A percentile compares a stretch with the other conserved stretches of the same genome.
Evolutionary conservation across 106 monocot species (phyloP).

Genomic region (Dioscorea alata): DNA sequence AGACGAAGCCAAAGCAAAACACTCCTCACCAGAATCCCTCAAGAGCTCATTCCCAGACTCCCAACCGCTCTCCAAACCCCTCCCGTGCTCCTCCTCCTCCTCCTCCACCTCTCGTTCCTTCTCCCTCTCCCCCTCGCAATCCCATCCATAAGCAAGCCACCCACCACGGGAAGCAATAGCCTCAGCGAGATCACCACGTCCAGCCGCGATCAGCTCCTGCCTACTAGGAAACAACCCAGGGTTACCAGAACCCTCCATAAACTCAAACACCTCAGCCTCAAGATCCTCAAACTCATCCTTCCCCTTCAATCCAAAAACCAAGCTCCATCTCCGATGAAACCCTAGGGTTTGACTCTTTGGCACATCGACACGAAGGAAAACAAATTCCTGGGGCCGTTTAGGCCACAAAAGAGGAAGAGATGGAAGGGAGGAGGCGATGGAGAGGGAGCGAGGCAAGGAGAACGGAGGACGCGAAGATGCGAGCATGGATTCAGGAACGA

Average conservation of each 20-base stretch:
- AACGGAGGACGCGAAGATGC: too few species aligned
- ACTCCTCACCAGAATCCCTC: constrained; percentile 1
- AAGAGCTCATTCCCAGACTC: background rate
- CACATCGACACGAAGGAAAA: too few species aligned
- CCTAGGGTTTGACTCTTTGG: too few species aligned
- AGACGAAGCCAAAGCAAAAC: constrained; percentile 10
- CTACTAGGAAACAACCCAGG: constrained; percentile 52
- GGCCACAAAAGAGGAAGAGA: too few species aligned
- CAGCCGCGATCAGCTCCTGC: constrained; percentile 50
- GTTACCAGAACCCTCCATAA: constrained; percentile 62
- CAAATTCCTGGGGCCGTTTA: too few species aligned
- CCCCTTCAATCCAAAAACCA: background rate
- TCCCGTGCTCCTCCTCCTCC: background rate
- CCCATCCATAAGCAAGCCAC: constrained; percentile 69
- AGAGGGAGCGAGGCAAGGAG: too few species aligned
- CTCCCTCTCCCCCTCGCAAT: constrained; percentile 12
- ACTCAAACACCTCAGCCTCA: constrained; percentile 67
- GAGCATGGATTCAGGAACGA: too few species aligned
- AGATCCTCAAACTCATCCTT: constrained; percentile 38
- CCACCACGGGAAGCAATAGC: constrained; percentile 51
- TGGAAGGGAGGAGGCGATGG: too few species aligned
- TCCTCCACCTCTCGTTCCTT: background rate
- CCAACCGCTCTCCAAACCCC: background rate
- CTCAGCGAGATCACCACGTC: constrained; percentile 56
- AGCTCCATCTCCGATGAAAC: too few species aligned